Conservation (phyloP, 2,329 filamentous ascomycete genomes). For the Alternaria sp. region DNA sequence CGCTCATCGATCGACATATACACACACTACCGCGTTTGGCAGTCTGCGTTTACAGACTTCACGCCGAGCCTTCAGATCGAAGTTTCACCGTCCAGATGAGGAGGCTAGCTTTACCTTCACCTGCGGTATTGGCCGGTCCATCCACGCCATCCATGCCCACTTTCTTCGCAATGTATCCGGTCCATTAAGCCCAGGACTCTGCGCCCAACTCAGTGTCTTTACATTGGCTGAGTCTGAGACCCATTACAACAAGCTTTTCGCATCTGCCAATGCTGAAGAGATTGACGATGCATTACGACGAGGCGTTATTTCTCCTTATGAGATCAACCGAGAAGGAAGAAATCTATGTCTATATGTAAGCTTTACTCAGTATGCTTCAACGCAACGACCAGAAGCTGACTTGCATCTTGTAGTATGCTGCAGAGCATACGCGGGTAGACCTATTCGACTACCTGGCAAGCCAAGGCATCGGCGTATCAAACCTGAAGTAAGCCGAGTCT, state of each 20-base stretch:
- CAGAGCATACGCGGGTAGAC: conserved; percentile 11
- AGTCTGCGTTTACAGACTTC: conserved; percentile 8
- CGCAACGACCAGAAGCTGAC: neutral
- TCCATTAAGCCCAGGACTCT: neutral
- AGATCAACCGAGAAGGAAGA: conserved; percentile 2
- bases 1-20: conserved; percentile 1
- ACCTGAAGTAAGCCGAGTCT: conserved; percentile 14
- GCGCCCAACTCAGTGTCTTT: conserved; percentile 18
- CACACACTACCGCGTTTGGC: conserved; percentile 11
- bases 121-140: conserved; percentile 9
- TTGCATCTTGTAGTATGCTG: conserved; percentile 12
- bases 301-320: conserved; percentile 26
- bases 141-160: conserved; percentile 10
- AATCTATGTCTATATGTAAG: conserved; percentile 22
- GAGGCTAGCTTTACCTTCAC: conserved; percentile 14
- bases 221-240: neutral
- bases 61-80: neutral
- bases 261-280: conserved; percentile 13
- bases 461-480: conserved; percentile 22
- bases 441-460: conserved; percentile 24
- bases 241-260: conserved; percentile 15
- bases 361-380: neutral
- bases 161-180: conserved; percentile 4
- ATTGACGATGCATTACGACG: conserved; percentile 21
- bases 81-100: neutral